Evolutionary conservation across 2,329 filamentous ascomycete species (phyloP).

Genomic region (Penicillium sp.): DNA sequence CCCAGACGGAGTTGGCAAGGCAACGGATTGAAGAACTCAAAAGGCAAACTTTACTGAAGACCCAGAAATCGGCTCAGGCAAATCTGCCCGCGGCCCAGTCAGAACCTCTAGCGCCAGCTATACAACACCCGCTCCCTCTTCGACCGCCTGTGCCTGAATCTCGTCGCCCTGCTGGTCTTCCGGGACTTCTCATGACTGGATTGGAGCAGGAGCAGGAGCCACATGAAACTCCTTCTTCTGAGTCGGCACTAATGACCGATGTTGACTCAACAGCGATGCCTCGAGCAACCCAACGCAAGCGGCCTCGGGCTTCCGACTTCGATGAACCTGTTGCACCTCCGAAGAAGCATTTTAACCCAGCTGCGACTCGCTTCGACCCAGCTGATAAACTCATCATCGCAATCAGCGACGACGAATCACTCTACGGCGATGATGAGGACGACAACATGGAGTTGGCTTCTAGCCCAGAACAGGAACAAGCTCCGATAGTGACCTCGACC

Average conservation of each 20-base stretch:
- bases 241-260: constrained; percentile 11
- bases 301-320: constrained; percentile 68
- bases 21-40: constrained; percentile 75
- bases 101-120: constrained; percentile 9
- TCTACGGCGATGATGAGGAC: constrained; percentile 33
- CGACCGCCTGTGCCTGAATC: constrained; percentile 34
- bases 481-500: constrained; percentile 39
- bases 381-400: constrained; percentile 73
- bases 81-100: background rate
- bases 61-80: constrained; percentile 23
- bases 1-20: constrained; percentile 71
- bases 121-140: constrained; percentile 39
- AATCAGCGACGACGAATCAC: constrained; percentile 70
- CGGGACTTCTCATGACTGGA: constrained; percentile 52
- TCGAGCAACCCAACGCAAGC: constrained; percentile 46
- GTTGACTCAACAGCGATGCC: constrained; percentile 23
- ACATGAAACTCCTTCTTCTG: constrained; percentile 1
- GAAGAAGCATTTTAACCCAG: constrained; percentile 64
- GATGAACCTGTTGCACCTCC: constrained; percentile 52
- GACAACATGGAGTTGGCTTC: constrained; percentile 31
- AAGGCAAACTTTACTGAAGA: constrained; percentile 48
- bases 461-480: constrained; percentile 28
- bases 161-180: constrained; percentile 42
- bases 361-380: constrained; percentile 35
- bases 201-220: constrained; percentile 12